These are phyloP conservation scores for Mucor lusitanicus DNA, from an alignment of 371 early-diverging fungal species.

Conservation along the genomic window DNA sequence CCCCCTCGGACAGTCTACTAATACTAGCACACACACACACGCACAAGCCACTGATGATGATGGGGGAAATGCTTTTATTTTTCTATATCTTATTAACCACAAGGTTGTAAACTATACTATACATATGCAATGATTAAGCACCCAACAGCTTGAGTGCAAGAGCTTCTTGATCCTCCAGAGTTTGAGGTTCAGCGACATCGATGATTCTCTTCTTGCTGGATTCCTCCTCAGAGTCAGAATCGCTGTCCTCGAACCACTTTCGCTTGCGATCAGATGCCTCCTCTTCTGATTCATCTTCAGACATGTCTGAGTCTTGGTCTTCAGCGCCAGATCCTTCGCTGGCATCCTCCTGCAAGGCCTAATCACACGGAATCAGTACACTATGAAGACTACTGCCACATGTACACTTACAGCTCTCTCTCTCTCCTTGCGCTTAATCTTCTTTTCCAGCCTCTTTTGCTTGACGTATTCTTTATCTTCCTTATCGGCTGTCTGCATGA, in stretches of 20 bases:
- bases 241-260: constrained; percentile 43
- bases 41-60: not conserved
- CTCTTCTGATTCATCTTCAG: constrained; percentile 28
- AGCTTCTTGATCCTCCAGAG: constrained; percentile 53
- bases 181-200: constrained; percentile 63
- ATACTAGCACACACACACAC: not conserved
- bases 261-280: constrained; percentile 32
- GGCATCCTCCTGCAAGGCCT: constrained; percentile 15
- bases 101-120: constrained; percentile 13
- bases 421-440: constrained; percentile 64
- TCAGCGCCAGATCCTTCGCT: constrained; percentile 25
- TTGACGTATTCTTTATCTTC: constrained; percentile 71
- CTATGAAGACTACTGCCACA: not conserved
- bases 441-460: constrained; percentile 75
- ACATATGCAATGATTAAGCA: constrained; percentile 3
- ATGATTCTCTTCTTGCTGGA: constrained; percentile 56
- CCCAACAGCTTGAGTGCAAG: constrained; percentile 22
- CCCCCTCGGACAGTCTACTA: not conserved
- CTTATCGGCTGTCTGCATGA: constrained; percentile 75
- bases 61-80: not conserved
- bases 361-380: not conserved
- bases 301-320: constrained; percentile 14
- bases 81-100: not conserved
- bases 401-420: constrained; percentile 53
- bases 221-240: constrained; percentile 45